These are phyloP conservation scores for Hanseniaspora jakobsenii DNA, from an alignment of 805 yeast species.

Conservation along the genomic window DNA sequence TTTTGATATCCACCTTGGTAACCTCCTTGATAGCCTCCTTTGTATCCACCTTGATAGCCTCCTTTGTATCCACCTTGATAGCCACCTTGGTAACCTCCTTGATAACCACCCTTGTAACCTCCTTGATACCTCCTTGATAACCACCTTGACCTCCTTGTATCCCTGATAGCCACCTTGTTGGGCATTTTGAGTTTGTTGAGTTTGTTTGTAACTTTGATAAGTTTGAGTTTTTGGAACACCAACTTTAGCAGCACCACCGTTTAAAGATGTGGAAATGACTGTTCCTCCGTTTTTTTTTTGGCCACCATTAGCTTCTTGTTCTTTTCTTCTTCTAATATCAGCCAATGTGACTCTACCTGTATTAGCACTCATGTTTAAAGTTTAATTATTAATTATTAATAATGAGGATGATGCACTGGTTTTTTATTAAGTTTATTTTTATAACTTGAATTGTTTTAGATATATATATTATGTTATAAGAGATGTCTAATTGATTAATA, in stretches of 20 bases:
- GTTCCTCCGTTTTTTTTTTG: constrained; percentile 8
- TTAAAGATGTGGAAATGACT: neutral
- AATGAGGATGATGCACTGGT: too few relatives aligned
- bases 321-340: constrained; percentile 15
- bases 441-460: too few relatives aligned
- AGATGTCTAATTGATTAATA: too few relatives aligned
- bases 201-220: constrained; percentile 6
- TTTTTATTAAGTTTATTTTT: too few relatives aligned
- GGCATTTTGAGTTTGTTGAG: constrained; percentile 2
- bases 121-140: constrained; percentile 6
- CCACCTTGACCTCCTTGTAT: constrained; percentile 7
- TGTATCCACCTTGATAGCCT: neutral
- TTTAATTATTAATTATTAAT: too few relatives aligned
- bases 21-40: constrained; percentile 4
- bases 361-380: neutral
- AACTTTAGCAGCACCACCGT: constrained; percentile 15
- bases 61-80: constrained; percentile 6
- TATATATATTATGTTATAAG: too few relatives aligned
- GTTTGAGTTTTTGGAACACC: constrained; percentile 14
- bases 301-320: constrained; percentile 3
- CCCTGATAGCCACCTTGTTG: constrained; percentile 5
- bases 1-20: constrained; percentile 9
- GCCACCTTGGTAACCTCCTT: neutral
- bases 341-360: constrained; percentile 14
- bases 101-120: constrained; percentile 3